Base-by-base conservation (phyloP, 2,329 filamentous ascomycete genomes). In the Purpureocillium takamizusanense region DNA sequence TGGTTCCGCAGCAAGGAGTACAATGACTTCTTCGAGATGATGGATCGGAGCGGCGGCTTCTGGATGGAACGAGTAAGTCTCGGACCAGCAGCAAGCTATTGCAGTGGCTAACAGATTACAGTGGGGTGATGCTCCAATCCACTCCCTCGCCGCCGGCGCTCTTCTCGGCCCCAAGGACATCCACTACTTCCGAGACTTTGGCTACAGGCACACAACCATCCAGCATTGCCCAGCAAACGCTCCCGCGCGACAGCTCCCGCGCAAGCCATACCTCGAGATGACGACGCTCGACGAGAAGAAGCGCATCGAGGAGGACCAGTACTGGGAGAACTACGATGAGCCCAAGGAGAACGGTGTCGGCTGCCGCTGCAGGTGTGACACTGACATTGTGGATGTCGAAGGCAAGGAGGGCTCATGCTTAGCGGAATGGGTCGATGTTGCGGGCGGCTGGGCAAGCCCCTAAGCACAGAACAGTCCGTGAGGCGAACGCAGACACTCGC, bases 91-190 rank as follows among this genome's bases (percentile, higher is more conserved):
- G 9, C 12, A 27, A 30, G 38, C 36, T 40, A 31, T n/a, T 9
- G 9, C 31, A 21, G 14, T n/a, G 15, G 36, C 57, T 58, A 51
- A 60, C 42, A 39, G 27, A 33, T 33, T 38, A 13, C 53, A 95
- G 86, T 98, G 92, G 92, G 92, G 92, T 65, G 92, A 98, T 65
- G 92, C 92, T 41, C 92, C 92, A 12, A 95, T 98, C 51, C 92
- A 98, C 67, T 98, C 92, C 29, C 83, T 98, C 37, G 92, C 92
- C 21, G 90, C 92, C 18, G 92, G 92, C 50, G 85, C 83, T 27
- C 79, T 98, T 13, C 74, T 98, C 25, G 74, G 78, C 3, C 80
- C 85, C 34, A 70, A 72, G 39, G 88, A 98, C 55, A 86, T 98
- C 43, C 92, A 98, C 65, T 98, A 98, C 67, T 98, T 98, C 81